Conservation (phyloP, 192 early-diverging fungal genomes). For the Ambispora gerdemannii region DNA sequence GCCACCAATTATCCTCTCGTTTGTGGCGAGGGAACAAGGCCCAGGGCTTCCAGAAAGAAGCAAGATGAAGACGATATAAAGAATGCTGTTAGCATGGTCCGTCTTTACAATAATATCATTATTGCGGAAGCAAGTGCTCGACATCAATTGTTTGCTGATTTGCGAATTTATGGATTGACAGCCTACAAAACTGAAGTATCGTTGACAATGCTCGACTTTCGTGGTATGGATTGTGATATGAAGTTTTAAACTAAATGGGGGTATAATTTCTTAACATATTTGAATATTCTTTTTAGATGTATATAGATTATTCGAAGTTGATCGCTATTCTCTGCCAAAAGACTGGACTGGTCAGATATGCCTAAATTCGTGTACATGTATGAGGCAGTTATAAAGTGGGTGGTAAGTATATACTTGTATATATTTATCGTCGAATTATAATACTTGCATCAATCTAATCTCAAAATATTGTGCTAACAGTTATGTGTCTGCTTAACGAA, state of each 20-base stretch:
- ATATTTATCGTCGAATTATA: background rate
- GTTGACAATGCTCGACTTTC: conserved; percentile 11
- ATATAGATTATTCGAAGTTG: background rate
- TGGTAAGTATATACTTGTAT: conserved; percentile 2
- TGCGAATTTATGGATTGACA: background rate
- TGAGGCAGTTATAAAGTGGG: conserved; percentile 20
- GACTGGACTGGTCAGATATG: conserved; percentile 18
- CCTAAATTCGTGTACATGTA: conserved; percentile 13
- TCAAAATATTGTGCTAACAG: background rate
- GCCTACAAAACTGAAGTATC: conserved; percentile 6
- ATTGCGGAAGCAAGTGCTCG: background rate
- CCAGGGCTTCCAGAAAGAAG: background rate
- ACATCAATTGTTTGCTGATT: background rate
- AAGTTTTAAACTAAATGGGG: background rate
- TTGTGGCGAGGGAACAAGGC: background rate
- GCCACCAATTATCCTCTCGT: background rate
- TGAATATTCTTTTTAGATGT: background rate
- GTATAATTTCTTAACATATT: background rate
- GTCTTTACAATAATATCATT: background rate
- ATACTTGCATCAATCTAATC: background rate
- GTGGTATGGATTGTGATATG: background rate
- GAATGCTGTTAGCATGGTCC: background rate
- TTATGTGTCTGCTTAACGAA: background rate
- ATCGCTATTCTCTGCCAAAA: conserved; percentile 8
- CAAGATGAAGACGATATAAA: background rate